Conservation (phyloP, 805 yeast genomes). For the Komagataella kurtzmanii region DNA sequence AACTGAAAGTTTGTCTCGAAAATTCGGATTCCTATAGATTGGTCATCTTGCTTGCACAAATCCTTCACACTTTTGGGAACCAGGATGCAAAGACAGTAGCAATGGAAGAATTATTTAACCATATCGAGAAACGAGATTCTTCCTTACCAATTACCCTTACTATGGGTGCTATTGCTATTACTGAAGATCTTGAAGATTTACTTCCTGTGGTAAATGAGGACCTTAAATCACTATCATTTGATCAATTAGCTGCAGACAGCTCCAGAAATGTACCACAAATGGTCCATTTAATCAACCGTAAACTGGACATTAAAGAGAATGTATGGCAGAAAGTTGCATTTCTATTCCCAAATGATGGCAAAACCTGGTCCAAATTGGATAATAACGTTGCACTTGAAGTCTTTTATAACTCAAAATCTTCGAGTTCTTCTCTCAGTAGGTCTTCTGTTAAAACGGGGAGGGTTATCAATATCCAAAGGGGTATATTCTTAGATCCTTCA, state of each 20-base stretch:
- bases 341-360: conserved; percentile 57
- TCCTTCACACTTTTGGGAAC: conserved; percentile 62
- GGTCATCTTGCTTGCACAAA: conserved; percentile 66
- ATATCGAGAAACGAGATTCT: conserved; percentile 50
- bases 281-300: conserved; percentile 33
- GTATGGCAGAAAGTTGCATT: conserved; percentile 46
- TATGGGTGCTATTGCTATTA: conserved; percentile 67
- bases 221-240: conserved; percentile 34
- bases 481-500: conserved; percentile 48
- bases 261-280: conserved; percentile 45
- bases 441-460: conserved; percentile 33
- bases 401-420: conserved; percentile 39
- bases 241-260: conserved; percentile 34
- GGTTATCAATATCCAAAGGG: conserved; percentile 49
- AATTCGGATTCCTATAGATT: conserved; percentile 46
- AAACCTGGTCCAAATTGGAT: conserved; percentile 59
- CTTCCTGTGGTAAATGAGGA: conserved; percentile 55
- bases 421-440: conserved; percentile 33
- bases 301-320: conserved; percentile 16
- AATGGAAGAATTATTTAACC: conserved; percentile 62
- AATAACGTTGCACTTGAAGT: conserved; percentile 41
- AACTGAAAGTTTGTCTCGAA: conserved; percentile 51
- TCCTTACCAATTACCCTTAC: conserved; percentile 56
- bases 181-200: conserved; percentile 45
- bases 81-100: conserved; percentile 78